Conservation (phyloP, 495 filamentous ascomycete species). For the Talaromyces liani region DNA sequence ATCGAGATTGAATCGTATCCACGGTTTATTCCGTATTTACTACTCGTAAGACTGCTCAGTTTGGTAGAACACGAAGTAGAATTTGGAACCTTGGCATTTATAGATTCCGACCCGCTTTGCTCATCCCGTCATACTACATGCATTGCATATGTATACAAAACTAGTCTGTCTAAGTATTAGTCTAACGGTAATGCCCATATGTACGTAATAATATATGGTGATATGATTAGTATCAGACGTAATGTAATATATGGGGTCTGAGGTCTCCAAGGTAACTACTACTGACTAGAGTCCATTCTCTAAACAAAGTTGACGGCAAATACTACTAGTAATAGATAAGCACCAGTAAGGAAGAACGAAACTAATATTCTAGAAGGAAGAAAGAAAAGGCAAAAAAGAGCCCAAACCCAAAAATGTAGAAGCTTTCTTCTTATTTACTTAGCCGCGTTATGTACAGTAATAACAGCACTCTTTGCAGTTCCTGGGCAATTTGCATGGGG, state of each 20-base stretch:
- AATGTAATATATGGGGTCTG: neutral
- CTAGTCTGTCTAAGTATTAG: neutral
- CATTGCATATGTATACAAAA: neutral
- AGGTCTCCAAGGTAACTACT: neutral
- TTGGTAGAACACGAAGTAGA: neutral
- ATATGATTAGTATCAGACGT: neutral
- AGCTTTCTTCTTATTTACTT: neutral
- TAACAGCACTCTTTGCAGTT: neutral
- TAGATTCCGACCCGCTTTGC: neutral
- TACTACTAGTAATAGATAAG: neutral
- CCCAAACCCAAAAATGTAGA: neutral
- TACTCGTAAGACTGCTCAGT: neutral
- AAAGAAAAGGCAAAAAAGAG: neutral
- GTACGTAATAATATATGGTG: neutral
- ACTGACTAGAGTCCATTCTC: neutral
- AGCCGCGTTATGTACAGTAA: neutral
- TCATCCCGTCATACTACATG: neutral
- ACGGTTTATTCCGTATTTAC: no score
- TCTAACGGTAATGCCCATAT: neutral
- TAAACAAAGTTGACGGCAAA: neutral
- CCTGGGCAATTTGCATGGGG: neutral
- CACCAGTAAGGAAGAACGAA: neutral
- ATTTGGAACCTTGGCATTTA: neutral
- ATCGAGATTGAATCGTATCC: no score
- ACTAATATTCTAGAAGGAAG: neutral